phyloP scores from a whole-genome alignment of 306 rosid genomes.

The Mimosa pudica region DNA sequence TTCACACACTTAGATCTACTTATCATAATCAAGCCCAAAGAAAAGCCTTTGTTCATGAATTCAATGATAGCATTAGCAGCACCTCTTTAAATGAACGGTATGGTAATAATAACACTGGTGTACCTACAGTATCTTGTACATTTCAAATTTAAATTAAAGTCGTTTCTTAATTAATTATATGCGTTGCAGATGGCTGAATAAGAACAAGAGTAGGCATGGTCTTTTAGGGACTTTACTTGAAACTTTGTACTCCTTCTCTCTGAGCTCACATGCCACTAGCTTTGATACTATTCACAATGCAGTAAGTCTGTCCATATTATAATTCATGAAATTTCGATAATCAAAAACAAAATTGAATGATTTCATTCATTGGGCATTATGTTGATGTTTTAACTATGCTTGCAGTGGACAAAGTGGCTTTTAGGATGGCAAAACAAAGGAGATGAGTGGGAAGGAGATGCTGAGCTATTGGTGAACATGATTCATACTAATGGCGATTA shows the following conservation, averaged over 20 bases:
- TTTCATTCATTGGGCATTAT: neutral
- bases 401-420: slow-evolving; percentile 63
- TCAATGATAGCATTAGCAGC: slow-evolving; percentile 19
- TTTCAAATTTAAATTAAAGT: too few species aligned
- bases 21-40: slow-evolving; percentile 33
- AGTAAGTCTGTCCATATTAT: neutral
- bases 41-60: slow-evolving; percentile 44
- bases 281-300: neutral
- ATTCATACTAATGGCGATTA: slow-evolving; percentile 49
- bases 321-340: neutral
- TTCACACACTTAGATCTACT: slow-evolving; percentile 41
- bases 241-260: slow-evolving; percentile 21
- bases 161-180: neutral
- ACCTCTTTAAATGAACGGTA: slow-evolving; percentile 3
- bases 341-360: too few species aligned
- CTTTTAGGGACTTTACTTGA: slow-evolving; percentile 48
- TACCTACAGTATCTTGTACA: neutral
- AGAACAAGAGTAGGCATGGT: slow-evolving; percentile 33
- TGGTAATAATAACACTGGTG: neutral
- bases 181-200: slow-evolving; percentile 42
- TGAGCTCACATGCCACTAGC: neutral
- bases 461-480: slow-evolving; percentile 50
- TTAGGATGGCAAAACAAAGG: slow-evolving; percentile 52
- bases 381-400: neutral
- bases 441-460: slow-evolving; percentile 37